Evolutionary conservation across 345 rosid species (phyloP), one percentile per base, ranked within the genome.

Genomic region (Clarkia xantiana): DNA sequence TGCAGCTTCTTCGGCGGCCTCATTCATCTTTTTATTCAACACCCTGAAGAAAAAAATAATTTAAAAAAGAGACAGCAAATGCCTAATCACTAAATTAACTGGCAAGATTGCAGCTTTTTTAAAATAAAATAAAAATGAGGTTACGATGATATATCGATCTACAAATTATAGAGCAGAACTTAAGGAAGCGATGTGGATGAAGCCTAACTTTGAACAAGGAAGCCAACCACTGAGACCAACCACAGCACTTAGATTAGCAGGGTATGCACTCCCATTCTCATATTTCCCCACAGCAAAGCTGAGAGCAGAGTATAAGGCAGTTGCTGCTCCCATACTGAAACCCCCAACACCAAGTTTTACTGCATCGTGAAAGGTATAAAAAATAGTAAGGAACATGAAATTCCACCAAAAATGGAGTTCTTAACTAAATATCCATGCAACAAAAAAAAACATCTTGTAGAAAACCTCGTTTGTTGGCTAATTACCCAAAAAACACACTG

Each of bases 151-250:
- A 22, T 2, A 22, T 22, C 25, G 36, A 7, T 29, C 6, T 3
- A 29, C 5, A 7, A 5, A 29, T 29, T 29, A 29, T 29, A 29
- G 36, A 29, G 36, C 36, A 29, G 36, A 29, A 29, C n/a, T 29
- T 5, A 29, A 29, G 36, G 36, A 29, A 29, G 36, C 36, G 45
- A 45, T 47, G 54, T 45, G 50, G 52, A 60, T 53, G 61, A 63
- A 63, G 44, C 55, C 84, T 41, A 52, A 86, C 98, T 74, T 91
- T 60, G 90, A 61, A 61, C 95, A 84, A 34, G 98, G 98, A 63
- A 91, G 96, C 96, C 98, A 91, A 51, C 98, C 96, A 67, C 98
- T 91, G 64, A 91, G 70, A 67, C 96, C 98, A 25, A 86, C 81
- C 54, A 66, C 78, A 57, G 93, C 80, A 69, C 71, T 75, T 66